Conservation (phyloP, 306 rosid species). For the Prunus persica region DNA sequence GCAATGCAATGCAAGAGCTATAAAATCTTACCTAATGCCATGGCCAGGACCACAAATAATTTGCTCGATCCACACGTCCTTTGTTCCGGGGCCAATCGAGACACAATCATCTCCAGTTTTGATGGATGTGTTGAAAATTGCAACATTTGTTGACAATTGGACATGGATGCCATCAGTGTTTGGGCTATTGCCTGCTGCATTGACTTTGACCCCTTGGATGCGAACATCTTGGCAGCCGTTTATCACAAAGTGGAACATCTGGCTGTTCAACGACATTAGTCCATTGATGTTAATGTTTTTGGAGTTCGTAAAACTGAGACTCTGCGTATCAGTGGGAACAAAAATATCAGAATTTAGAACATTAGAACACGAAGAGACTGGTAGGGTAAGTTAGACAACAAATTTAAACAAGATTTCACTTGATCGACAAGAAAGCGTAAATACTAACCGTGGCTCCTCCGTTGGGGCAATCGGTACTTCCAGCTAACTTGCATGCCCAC, state of each 20-base stretch:
- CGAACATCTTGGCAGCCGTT: conserved; percentile 23
- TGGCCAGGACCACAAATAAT: conserved; percentile 29
- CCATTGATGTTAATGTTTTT: conserved; percentile 7
- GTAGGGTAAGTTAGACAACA: too few relatives aligned
- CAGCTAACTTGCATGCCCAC: conserved; percentile 27
- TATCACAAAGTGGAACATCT: conserved; percentile 24
- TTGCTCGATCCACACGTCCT: conserved; percentile 24
- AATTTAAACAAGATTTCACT: too few relatives aligned
- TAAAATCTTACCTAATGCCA: conserved; percentile 16
- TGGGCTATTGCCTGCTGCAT: conserved; percentile 2
- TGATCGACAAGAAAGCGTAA: neutral
- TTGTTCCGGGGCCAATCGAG: conserved; percentile 33
- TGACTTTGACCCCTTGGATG: conserved; percentile 6
- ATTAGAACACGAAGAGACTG: too few relatives aligned
- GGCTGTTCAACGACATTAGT: conserved; percentile 14
- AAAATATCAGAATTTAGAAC: neutral
- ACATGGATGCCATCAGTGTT: conserved; percentile 31
- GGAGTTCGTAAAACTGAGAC: conserved; percentile 18
- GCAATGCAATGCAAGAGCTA: neutral
- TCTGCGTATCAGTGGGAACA: neutral
- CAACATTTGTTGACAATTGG: conserved; percentile 16
- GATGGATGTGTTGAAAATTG: conserved; percentile 19
- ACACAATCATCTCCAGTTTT: conserved; percentile 26
- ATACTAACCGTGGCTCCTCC: conserved; percentile 30
- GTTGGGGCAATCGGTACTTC: conserved; percentile 2